Base-by-base conservation (phyloP, 2,329 filamentous ascomycete genomes). In the Fusarium annulatum region DNA sequence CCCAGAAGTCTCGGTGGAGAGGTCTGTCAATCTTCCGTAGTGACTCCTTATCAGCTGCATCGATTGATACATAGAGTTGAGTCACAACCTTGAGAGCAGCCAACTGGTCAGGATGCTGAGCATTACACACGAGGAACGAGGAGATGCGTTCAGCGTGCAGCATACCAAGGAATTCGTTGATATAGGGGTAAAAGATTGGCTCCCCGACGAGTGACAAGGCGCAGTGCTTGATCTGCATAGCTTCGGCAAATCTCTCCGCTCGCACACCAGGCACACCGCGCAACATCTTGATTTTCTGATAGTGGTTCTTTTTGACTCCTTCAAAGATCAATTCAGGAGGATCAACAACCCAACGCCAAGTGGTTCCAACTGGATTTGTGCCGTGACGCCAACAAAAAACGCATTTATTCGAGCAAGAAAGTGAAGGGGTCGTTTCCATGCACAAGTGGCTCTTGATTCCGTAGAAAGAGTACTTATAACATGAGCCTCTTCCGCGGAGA, bases 341-440 rank as follows among this genome's bases (percentile, higher is more conserved):
- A 80, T 98, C 96, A 36, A 98, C 94, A 57, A 95, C 90, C 96
- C 96, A 99, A 69, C 96, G 92, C 96, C 96, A 98, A 9, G 93
- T 97, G 6, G 96, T 98, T 53, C 95, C 95, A 1, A 98, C 96
- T 0, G 96, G 96, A 81, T 98, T 99, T 0, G 96, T 98, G 60
- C 96, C 96, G 80, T 98, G 96, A 11, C 96, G 92, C 96, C 96
- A 99, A 87, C 96, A 99, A 83, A 98, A 99, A 74, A 99, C 94
- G 82, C 96, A 98, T 82, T 99, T 98, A 86, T 98, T 98, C 71
- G 93, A 96, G 87, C 96, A 99, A 15, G 94, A 97, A 8, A 99
- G 89, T 0, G 95, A 97, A 0, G 96, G 96, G 0, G 96, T 98
- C 4, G 96, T 96, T 84, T 99, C 96, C 96, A 99, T 99, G 83